Evolutionary conservation across 306 rosid species (phyloP).

Genomic region (Acacia acuminata): DNA sequence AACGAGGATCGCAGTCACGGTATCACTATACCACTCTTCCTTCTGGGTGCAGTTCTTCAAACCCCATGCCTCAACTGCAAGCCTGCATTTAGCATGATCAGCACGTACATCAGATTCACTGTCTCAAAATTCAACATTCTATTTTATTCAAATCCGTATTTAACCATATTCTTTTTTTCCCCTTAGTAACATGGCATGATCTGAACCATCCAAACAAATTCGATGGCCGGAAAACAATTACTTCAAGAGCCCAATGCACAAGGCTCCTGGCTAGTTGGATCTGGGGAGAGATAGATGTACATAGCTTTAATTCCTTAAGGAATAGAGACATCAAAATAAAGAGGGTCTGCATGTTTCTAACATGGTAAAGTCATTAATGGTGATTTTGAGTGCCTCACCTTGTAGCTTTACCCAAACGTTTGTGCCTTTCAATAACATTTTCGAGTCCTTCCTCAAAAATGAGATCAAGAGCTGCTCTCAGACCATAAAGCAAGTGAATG

Average conservation of each 20-base stretch:
- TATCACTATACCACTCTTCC: constrained; percentile 73
- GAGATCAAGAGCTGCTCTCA: constrained; percentile 84
- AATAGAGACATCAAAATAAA: not conserved
- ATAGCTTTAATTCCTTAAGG: not conserved
- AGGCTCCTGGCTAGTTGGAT: no score
- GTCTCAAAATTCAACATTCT: not conserved
- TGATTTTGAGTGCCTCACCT: constrained; percentile 52
- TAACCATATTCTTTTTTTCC: not conserved
- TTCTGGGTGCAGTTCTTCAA: constrained; percentile 95
- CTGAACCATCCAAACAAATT: not conserved
- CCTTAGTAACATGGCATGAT: not conserved
- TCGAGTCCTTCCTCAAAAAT: constrained; percentile 94
- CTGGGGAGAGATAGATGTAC: no score
- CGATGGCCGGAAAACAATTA: not conserved
- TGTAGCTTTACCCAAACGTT: constrained; percentile 85
- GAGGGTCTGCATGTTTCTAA: no score
- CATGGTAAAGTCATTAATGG: not conserved
- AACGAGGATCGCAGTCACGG: constrained; percentile 69
- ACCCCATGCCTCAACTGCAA: constrained; percentile 99
- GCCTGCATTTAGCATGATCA: constrained; percentile 51
- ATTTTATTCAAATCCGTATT: not conserved
- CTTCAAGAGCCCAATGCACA: not conserved
- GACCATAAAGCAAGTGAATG: constrained; percentile 62
- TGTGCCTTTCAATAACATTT: constrained; percentile 82
- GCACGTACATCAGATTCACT: constrained; percentile 11